Evolutionary conservation across 2,329 filamentous ascomycete genomes (phyloP), one percentile per base, ranked within the genome.

Genomic region (Trichoderma hamatum): DNA sequence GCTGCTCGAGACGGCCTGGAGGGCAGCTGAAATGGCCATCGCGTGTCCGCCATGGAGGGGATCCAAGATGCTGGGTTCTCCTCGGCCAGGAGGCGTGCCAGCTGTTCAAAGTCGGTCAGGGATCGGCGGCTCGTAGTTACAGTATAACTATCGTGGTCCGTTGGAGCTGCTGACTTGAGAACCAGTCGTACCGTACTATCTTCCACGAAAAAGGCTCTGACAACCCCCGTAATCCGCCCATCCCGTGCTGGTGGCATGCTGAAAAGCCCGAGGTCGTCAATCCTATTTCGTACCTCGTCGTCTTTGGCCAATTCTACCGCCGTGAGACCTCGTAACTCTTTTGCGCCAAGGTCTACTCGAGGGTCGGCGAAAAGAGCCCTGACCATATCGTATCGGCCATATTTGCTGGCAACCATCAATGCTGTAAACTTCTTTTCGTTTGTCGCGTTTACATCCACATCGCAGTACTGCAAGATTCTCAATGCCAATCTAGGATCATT

Each of bases 341-440:
- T 92, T 34, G 94, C 89, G 52, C 91, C 89, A 16, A 95, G 82
- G 76, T 99, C 96, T 5, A 97, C 93, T 73, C 96, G 85, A 28
- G 93, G 88, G 77, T 99, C 96, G 52, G 90, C 87, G 78, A 97
- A 98, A 6, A 99, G 85, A 11, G 90, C 90, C 69, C 94, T 87
- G 21, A 99, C 95, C 84, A 97, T 93, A 74, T 98, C 96, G 66
- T 97, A 91, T 71, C 96, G 89, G 39, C 96, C 96, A 76, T 98
- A 99, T 79, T 99, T 99, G 85, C 95, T 98, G 9, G 95, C 95
- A 71, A 99, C 92, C 96, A 99, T 99, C 68, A 99, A 84, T 1
- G 96, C 90, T 0, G 96, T 99, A 76, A 99, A 98, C 59, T 89
- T 91, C 81, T 93, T 97, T 74, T 98, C 94, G 76, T 99, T 99